Conservation (phyloP, 768 basidiomycete species). For the Boletales sp. region DNA sequence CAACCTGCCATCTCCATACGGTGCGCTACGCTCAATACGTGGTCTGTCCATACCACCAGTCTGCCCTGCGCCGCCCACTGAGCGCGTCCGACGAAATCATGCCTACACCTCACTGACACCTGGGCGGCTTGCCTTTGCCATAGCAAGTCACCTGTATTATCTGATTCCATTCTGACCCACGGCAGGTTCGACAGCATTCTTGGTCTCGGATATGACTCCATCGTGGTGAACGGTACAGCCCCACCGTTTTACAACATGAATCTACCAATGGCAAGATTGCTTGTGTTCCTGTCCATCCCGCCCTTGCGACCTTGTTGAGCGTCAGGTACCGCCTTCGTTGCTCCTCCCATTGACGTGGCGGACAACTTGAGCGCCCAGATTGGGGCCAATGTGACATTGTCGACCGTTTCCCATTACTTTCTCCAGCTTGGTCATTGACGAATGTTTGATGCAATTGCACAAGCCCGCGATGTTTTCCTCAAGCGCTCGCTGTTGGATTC, state of each 20-base stretch:
- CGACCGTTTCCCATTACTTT: slow-evolving; percentile 92
- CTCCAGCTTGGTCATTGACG: slow-evolving; percentile 86
- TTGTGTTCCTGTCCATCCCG: slow-evolving; percentile 74
- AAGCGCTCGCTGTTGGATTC: too few species aligned
- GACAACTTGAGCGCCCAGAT: slow-evolving; percentile 97
- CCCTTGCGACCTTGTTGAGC: slow-evolving; percentile 1
- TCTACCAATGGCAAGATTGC: slow-evolving; percentile 75
- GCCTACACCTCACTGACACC: slow-evolving; percentile 80
- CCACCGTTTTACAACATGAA: slow-evolving; percentile 95
- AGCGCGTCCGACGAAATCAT: too few species aligned
- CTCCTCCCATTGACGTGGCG: slow-evolving; percentile 88
- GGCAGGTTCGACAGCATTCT: slow-evolving; percentile 91
- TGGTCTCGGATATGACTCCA: slow-evolving; percentile 93
- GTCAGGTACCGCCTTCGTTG: slow-evolving; percentile 88
- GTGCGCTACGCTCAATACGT: too few species aligned
- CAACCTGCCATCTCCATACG: too few species aligned
- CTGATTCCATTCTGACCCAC: not conserved
- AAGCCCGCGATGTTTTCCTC: not conserved
- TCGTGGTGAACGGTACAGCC: slow-evolving; percentile 86
- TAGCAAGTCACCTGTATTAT: slow-evolving; percentile 50
- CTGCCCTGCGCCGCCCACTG: too few species aligned
- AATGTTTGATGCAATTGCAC: slow-evolving; percentile 10
- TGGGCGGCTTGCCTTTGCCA: slow-evolving; percentile 97
- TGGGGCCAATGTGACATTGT: slow-evolving; percentile 95
- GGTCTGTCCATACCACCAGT: too few species aligned